These are phyloP conservation scores for Tuber magnatum DNA, from an alignment of 495 filamentous ascomycete genomes.

Conservation along the genomic window DNA sequence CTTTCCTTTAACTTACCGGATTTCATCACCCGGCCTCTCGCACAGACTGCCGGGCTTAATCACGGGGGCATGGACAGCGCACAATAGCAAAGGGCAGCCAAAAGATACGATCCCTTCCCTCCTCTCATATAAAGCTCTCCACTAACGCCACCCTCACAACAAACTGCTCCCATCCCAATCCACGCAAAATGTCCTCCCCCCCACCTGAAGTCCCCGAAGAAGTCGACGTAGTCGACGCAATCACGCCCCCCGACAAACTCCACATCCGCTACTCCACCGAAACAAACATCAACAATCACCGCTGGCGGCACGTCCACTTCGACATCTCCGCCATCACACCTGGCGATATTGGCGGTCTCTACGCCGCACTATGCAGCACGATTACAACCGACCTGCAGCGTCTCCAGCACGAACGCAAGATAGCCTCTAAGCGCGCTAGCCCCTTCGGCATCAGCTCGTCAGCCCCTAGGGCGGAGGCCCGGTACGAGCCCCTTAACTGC, in stretches of 20 bases:
- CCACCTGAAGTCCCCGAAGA: slow-evolving; percentile 15
- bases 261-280: slow-evolving; percentile 26
- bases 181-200: slow-evolving; percentile 4
- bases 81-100: background rate
- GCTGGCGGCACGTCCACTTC: slow-evolving; percentile 21
- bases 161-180: background rate
- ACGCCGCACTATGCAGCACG: slow-evolving; percentile 22
- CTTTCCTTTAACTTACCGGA: too few relatives aligned
- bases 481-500: slow-evolving; percentile 15
- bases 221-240: slow-evolving; percentile 19
- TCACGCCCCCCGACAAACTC: slow-evolving; percentile 1
- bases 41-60: background rate
- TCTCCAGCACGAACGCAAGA: slow-evolving; percentile 15
- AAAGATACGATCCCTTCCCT: background rate
- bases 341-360: slow-evolving; percentile 29
- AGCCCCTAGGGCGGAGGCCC: background rate
- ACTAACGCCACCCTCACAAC: background rate
- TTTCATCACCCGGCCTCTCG: background rate
- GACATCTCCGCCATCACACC: slow-evolving; percentile 17
- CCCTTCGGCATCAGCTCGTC: slow-evolving; percentile 1
- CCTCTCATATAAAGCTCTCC: background rate
- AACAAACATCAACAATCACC: background rate
- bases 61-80: background rate
- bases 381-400: slow-evolving; percentile 27
- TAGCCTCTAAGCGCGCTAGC: slow-evolving; percentile 5